Percentiles rank a stretch among this genome's conserved stretches.
Evolutionary conservation across 2,329 filamentous ascomycete genomes (phyloP).

Genomic region (Pestalotiopsis sp.): DNA sequence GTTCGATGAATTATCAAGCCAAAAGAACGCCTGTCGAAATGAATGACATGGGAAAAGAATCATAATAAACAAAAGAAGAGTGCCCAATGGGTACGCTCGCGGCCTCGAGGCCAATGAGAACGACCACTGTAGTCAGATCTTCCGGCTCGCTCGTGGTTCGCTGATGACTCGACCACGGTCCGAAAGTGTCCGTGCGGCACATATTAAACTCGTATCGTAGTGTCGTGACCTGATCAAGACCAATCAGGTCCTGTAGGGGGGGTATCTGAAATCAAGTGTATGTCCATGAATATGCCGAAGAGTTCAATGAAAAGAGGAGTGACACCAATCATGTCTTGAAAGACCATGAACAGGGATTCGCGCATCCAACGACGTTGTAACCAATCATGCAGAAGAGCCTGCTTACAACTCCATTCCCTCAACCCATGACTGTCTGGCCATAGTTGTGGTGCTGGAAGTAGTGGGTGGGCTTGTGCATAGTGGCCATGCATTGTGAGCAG

Average conservation of each 20-base stretch:
- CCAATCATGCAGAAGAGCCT: not conserved
- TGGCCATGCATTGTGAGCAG: constrained; percentile 48
- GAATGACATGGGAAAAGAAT: constrained; percentile 27
- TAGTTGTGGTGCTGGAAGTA: constrained; percentile 55
- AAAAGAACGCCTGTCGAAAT: constrained; percentile 30
- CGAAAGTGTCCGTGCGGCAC: not conserved
- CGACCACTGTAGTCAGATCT: not conserved
- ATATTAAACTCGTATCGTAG: not conserved
- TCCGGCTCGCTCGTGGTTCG: not conserved
- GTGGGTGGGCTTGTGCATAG: constrained; percentile 45
- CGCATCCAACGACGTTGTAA: constrained; percentile 10
- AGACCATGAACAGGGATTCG: constrained; percentile 16
- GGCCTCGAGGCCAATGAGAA: not conserved
- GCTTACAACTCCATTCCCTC: constrained; percentile 17
- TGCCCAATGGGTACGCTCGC: constrained; percentile 10
- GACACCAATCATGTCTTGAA: constrained; percentile 4
- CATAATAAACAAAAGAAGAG: constrained; percentile 18
- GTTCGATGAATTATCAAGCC: constrained; percentile 22
- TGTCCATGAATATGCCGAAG: constrained; percentile 31
- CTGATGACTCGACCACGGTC: not conserved
- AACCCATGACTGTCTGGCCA: constrained; percentile 59
- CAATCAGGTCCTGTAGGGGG: constrained; percentile 18
- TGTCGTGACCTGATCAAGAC: not conserved
- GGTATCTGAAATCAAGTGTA: constrained; percentile 34
- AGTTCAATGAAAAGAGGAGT: constrained; percentile 22